A percentile compares a stretch with the other conserved stretches of the same genome.
phyloP scores from a whole-genome alignment of 2,329 filamentous ascomycete species.

The Beauveria sp. region DNA sequence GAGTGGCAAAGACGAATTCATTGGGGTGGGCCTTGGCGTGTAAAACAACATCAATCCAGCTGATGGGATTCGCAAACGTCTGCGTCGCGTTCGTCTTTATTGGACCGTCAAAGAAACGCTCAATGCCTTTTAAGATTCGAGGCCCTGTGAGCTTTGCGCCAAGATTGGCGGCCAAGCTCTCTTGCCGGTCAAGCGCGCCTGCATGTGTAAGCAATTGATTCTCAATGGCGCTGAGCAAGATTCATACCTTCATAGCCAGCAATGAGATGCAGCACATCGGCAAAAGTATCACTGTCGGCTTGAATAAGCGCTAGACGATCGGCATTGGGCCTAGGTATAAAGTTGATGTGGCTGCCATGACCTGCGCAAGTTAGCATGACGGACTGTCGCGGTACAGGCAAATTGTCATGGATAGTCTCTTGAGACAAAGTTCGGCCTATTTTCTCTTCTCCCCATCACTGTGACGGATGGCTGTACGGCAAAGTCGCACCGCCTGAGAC shows the following conservation, averaged over 20 bases:
- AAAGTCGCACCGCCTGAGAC: not conserved
- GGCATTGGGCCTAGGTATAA: conserved; percentile 37
- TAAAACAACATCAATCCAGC: conserved; percentile 79
- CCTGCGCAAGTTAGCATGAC: not conserved
- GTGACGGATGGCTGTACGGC: not conserved
- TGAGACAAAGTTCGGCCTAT: not conserved
- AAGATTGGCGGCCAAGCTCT: conserved; percentile 78
- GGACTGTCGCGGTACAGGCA: not conserved
- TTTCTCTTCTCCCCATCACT: not conserved
- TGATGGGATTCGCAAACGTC: conserved; percentile 55
- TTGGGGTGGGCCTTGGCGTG: conserved; percentile 74
- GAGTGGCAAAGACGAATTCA: conserved; percentile 66
- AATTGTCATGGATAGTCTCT: not conserved
- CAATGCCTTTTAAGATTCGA: conserved; percentile 77
- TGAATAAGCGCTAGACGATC: conserved; percentile 43
- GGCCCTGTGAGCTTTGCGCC: conserved; percentile 77
- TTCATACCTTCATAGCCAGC: conserved; percentile 63
- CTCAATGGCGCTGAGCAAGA: not conserved
- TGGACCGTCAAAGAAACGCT: conserved; percentile 75
- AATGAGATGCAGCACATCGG: conserved; percentile 64
- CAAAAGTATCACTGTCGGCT: conserved; percentile 58
- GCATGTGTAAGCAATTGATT: conserved; percentile 14
- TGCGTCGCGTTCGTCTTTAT: conserved; percentile 49
- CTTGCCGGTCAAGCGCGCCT: conserved; percentile 75
- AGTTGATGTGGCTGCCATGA: conserved; percentile 39